Percentiles rank a stretch among this genome's conserved stretches.
phyloP scores from a whole-genome alignment of 345 rosid species.

The Eucalyptus dawsonii region DNA sequence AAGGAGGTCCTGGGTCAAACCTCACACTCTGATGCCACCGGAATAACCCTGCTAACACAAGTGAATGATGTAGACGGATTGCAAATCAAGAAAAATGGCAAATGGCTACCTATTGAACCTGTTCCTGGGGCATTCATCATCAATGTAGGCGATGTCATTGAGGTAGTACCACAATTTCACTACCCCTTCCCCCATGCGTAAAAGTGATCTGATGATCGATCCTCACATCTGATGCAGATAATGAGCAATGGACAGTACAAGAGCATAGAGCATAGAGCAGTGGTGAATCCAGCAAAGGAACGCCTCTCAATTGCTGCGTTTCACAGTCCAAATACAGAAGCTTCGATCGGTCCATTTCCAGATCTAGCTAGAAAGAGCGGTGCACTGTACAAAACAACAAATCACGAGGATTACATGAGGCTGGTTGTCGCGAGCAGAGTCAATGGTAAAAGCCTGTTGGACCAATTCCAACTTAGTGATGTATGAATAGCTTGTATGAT shows the following conservation, averaged over 20 bases:
- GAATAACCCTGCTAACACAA: constrained; percentile 17
- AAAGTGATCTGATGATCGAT: background rate
- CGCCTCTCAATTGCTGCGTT: constrained; percentile 18
- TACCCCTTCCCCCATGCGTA: background rate
- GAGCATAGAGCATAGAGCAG: constrained; percentile 33
- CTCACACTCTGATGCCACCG: constrained; percentile 24
- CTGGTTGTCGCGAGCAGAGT: constrained; percentile 10
- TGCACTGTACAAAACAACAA: constrained; percentile 1
- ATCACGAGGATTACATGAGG: background rate
- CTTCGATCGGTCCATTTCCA: constrained; percentile 14
- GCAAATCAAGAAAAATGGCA: constrained; percentile 16
- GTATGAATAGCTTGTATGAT: background rate
- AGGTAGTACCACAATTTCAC: background rate
- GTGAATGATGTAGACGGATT: constrained; percentile 10
- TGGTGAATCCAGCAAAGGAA: constrained; percentile 21
- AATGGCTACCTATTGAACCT: constrained; percentile 15
- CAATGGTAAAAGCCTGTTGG: constrained; percentile 11
- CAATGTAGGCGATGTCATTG: constrained; percentile 16
- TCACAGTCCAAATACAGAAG: constrained; percentile 3
- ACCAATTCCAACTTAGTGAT: background rate
- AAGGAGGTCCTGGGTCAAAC: constrained; percentile 15
- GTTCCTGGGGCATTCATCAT: constrained; percentile 13
- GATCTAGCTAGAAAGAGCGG: background rate
- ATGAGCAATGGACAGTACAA: constrained; percentile 16
- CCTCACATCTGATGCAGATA: background rate